Evolutionary conservation across 176 grass and related monocot genomes (phyloP).

Genomic region (Saccharum spontaneum): DNA sequence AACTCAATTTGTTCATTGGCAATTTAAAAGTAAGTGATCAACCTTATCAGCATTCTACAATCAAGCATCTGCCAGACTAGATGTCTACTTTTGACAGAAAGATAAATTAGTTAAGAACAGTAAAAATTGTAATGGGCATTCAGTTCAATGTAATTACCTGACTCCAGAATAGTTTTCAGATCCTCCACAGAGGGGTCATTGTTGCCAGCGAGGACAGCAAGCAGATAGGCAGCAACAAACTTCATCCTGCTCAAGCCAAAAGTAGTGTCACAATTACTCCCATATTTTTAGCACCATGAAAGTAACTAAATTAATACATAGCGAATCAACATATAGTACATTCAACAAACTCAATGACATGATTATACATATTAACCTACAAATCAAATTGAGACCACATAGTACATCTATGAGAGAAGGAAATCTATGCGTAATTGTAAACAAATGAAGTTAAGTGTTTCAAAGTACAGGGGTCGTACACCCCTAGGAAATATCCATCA

Average conservation of each 20-base stretch:
- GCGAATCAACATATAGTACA: neutral
- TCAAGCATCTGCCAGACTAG: neutral
- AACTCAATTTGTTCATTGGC: no score
- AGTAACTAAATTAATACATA: neutral
- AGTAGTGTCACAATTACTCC: neutral
- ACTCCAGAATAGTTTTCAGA: slow-evolving; percentile 37
- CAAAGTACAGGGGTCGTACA: neutral
- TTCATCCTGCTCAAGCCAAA: slow-evolving; percentile 40
- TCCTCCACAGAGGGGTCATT: slow-evolving; percentile 35
- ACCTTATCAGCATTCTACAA: neutral
- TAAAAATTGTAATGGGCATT: neutral
- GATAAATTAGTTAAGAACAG: no score
- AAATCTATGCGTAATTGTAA: neutral
- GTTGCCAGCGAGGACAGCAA: slow-evolving; percentile 50
- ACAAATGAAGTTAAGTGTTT: neutral
- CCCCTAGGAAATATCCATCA: neutral
- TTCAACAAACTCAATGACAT: neutral
- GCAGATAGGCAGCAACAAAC: slow-evolving; percentile 51
- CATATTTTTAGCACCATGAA: neutral
- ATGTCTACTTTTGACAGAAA: no score
- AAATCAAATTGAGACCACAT: neutral
- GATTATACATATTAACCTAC: neutral
- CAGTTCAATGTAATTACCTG: slow-evolving; percentile 21
- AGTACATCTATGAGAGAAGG: neutral
- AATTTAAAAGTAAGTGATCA: neutral